phyloP scores from a whole-genome alignment of 2,329 filamentous ascomycete genomes.

The Apiospora pterosperma region DNA sequence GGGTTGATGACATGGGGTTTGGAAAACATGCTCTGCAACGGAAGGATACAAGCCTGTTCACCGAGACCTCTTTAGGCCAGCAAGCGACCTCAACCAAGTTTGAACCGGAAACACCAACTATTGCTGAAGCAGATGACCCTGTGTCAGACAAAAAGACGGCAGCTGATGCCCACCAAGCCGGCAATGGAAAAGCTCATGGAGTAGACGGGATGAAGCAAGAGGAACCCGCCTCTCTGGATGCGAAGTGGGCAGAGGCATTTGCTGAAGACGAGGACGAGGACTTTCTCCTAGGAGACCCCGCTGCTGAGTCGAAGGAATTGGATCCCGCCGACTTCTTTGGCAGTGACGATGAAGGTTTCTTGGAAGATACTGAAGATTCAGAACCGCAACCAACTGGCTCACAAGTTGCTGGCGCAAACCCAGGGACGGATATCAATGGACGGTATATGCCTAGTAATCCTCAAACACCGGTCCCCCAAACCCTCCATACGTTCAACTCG shows the following conservation, averaged over 20 bases:
- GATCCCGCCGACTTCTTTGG: slow-evolving; percentile 67
- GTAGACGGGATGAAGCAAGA: slow-evolving; percentile 21
- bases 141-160: not conserved
- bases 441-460: slow-evolving; percentile 29
- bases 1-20: slow-evolving; percentile 21
- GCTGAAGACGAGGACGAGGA: slow-evolving; percentile 68
- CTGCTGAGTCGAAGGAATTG: slow-evolving; percentile 42
- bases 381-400: slow-evolving; percentile 16
- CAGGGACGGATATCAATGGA: slow-evolving; percentile 28
- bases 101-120: slow-evolving; percentile 21
- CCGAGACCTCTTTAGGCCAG: slow-evolving; percentile 35
- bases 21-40: slow-evolving; percentile 46
- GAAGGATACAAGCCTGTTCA: slow-evolving; percentile 68
- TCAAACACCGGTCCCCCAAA: slow-evolving; percentile 18
- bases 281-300: slow-evolving; percentile 57
- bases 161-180: slow-evolving; percentile 6
- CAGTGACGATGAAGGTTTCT: slow-evolving; percentile 81
- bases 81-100: slow-evolving; percentile 3
- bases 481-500: slow-evolving; percentile 45
- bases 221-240: slow-evolving; percentile 48
- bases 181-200: slow-evolving; percentile 9
- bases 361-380: slow-evolving; percentile 62
- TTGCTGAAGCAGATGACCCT: slow-evolving; percentile 14
- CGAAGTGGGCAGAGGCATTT: slow-evolving; percentile 81
- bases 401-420: slow-evolving; percentile 18